Percentiles rank a stretch among this genome's conserved stretches.
phyloP scores from a whole-genome alignment of 805 yeast genomes.

The Wickerhamia fluorescens region DNA sequence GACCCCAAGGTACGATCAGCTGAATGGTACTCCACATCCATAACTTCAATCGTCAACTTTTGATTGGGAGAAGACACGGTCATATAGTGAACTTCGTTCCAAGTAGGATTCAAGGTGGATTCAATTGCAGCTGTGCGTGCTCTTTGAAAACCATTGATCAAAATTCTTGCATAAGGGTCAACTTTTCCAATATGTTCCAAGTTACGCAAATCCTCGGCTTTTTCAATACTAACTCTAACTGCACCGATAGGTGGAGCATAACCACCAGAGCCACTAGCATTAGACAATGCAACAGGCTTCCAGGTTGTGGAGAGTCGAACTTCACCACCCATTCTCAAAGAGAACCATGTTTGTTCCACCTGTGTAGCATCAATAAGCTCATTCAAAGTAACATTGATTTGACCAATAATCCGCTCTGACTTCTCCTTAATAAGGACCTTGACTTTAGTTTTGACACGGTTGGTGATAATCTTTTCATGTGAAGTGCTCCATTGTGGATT shows the following conservation, averaged over 20 bases:
- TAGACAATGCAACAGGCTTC: conserved; percentile 76
- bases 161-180: conserved; percentile 83
- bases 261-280: conserved; percentile 66
- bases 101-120: conserved; percentile 69
- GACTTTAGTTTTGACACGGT: conserved; percentile 64
- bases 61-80: conserved; percentile 82
- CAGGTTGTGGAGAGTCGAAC: conserved; percentile 63
- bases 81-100: conserved; percentile 77
- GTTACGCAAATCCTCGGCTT: conserved; percentile 72
- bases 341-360: conserved; percentile 73
- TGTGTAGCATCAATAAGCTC: conserved; percentile 72
- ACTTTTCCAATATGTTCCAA: conserved; percentile 84
- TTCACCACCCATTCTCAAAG: conserved; percentile 69
- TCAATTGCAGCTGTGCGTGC: conserved; percentile 69
- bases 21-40: conserved; percentile 81
- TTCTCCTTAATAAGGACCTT: conserved; percentile 60
- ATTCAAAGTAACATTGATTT: conserved; percentile 48
- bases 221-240: conserved; percentile 61
- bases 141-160: conserved; percentile 68
- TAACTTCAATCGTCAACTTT: conserved; percentile 74
- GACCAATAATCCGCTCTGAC: conserved; percentile 50
- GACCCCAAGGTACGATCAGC: conserved; percentile 85
- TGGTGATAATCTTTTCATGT: conserved; percentile 62
- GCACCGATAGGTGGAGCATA: conserved; percentile 96
- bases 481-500: conserved; percentile 60